Percentiles rank a stretch among this genome's conserved stretches.
Conservation (phyloP, 2,329 filamentous ascomycete genomes). For the Chaetomium olivaceum region DNA sequence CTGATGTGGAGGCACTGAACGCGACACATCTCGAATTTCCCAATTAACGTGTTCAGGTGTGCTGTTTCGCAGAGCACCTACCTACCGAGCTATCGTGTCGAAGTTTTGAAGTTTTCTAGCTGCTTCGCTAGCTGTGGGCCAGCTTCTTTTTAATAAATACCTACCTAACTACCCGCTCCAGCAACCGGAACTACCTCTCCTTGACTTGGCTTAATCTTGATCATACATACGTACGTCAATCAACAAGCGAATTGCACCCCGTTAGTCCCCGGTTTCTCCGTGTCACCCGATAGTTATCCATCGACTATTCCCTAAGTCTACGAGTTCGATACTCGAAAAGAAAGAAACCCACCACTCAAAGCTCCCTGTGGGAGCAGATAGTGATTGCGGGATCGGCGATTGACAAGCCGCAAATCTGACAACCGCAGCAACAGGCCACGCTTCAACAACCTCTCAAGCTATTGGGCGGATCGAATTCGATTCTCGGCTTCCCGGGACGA, state of each 20-base stretch:
- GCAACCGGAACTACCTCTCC: neutral
- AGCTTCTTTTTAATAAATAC: neutral
- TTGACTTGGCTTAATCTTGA: neutral
- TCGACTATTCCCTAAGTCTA: neutral
- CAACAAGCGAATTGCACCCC: neutral
- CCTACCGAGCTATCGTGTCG: slow-evolving; percentile 13
- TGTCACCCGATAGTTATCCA: neutral
- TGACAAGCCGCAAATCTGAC: neutral
- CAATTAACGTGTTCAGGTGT: neutral
- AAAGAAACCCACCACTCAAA: no score
- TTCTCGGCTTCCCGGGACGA: slow-evolving; percentile 1
- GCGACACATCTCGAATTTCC: slow-evolving; percentile 1
- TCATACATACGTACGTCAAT: neutral
- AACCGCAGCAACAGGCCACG: neutral
- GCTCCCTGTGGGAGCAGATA: neutral
- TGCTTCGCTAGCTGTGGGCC: slow-evolving; percentile 11
- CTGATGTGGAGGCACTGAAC: neutral
- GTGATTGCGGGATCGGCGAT: neutral
- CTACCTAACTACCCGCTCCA: slow-evolving; percentile 2
- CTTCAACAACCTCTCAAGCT: neutral
- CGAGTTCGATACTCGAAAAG: neutral
- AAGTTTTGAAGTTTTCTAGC: slow-evolving; percentile 8
- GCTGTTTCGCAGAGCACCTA: neutral
- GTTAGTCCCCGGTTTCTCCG: neutral
- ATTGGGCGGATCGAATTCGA: neutral